These are phyloP conservation scores for Cyclotella sp. DNA, from an alignment of 108 stramenopile species.

Conservation along the genomic window DNA sequence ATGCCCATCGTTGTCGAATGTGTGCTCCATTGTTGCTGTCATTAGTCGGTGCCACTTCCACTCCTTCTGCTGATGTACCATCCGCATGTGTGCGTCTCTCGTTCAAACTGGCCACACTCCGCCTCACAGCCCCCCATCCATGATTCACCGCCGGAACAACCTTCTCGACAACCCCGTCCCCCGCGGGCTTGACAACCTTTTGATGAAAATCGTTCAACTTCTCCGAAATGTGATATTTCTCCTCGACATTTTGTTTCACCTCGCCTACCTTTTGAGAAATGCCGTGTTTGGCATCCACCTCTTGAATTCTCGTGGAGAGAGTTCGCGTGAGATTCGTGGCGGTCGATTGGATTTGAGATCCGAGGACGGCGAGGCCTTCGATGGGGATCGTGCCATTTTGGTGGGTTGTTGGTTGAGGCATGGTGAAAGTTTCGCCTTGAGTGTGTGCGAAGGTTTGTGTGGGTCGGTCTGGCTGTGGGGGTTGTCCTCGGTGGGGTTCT, in stretches of 20 bases:
- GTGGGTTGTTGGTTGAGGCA: background rate
- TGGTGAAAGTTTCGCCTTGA: conserved; percentile 29
- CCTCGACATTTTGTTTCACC: conserved; percentile 8
- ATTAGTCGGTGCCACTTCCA: background rate
- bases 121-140: conserved; percentile 23
- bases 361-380: conserved; percentile 7
- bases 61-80: background rate
- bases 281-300: conserved; percentile 21
- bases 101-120: conserved; percentile 2
- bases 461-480: background rate
- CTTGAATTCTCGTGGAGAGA: conserved; percentile 22
- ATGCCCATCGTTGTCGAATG: conserved; percentile 26
- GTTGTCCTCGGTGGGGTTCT: background rate
- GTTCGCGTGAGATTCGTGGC: conserved; percentile 13
- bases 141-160: conserved; percentile 23
- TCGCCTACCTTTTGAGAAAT: conserved; percentile 18
- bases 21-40: background rate
- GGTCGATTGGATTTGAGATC: conserved; percentile 18
- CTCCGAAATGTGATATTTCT: conserved; percentile 30
- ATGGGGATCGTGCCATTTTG: background rate
- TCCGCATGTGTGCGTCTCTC: background rate
- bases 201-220: conserved; percentile 13
- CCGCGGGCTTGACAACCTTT: conserved; percentile 19
- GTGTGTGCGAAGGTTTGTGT: background rate
- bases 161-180: conserved; percentile 12